phyloP scores from a whole-genome alignment of 805 yeast genomes.

The Saccharomyces cerevisiae region DNA sequence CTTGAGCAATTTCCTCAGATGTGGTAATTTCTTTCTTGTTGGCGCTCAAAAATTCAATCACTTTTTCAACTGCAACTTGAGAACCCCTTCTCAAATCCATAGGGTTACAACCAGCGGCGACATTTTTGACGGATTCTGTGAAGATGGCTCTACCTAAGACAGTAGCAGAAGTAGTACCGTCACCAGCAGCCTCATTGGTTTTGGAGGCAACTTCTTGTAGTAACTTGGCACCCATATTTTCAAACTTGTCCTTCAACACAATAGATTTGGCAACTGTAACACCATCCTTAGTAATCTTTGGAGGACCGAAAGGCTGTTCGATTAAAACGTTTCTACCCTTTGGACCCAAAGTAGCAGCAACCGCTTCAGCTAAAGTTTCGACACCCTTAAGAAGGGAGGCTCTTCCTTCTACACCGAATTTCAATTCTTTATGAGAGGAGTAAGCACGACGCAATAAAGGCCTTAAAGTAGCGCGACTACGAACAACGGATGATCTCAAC shows the following conservation, averaged over 20 bases:
- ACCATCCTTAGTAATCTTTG: slow-evolving; percentile 98
- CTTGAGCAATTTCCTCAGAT: slow-evolving; percentile 92
- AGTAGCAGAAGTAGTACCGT: slow-evolving; percentile 97
- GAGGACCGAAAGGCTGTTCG: slow-evolving; percentile 94
- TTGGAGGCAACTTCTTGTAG: slow-evolving; percentile 94
- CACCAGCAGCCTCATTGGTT: slow-evolving; percentile 97
- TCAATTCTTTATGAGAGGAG: slow-evolving; percentile 76
- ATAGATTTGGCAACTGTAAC: slow-evolving; percentile 91
- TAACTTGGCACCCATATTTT: slow-evolving; percentile 91
- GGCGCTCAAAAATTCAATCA: slow-evolving; percentile 70
- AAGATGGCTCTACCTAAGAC: slow-evolving; percentile 92
- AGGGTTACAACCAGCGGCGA: slow-evolving; percentile 98
- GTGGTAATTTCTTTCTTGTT: slow-evolving; percentile 92
- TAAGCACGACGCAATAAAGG: slow-evolving; percentile 25
- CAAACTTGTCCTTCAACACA: slow-evolving; percentile 78
- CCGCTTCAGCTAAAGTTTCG: slow-evolving; percentile 90
- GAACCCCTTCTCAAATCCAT: slow-evolving; percentile 97
- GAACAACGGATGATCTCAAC: slow-evolving; percentile 17
- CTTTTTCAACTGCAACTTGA: slow-evolving; percentile 93
- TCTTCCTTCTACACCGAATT: slow-evolving; percentile 95
- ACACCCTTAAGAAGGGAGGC: slow-evolving; percentile 92
- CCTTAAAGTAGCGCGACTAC: slow-evolving; percentile 9
- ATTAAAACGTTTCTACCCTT: slow-evolving; percentile 95
- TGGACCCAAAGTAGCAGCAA: slow-evolving; percentile 93
- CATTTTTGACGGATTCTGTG: slow-evolving; percentile 91